Conservation (phyloP, 805 yeast genomes). For the Kodamaea nitidulidarum region DNA sequence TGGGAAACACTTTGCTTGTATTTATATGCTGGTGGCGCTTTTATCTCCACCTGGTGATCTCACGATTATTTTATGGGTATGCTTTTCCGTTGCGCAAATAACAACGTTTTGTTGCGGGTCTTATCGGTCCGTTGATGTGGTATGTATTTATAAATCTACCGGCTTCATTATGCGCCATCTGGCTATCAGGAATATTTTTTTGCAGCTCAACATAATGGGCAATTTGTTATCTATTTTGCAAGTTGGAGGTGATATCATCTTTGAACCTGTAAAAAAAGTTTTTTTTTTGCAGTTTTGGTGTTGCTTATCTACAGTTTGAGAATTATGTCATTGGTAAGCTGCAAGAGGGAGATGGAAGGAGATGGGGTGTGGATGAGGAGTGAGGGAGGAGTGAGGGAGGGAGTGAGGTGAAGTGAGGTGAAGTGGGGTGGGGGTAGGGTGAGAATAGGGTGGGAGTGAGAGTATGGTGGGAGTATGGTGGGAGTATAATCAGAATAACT, state of each 20-base stretch:
- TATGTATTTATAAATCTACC: not conserved
- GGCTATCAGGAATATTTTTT: not conserved
- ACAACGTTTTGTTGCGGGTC: not conserved
- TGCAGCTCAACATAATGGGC: not conserved
- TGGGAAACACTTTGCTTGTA: not conserved
- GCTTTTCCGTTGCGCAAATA: no score
- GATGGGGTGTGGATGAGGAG: no score
- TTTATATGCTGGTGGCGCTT: no score
- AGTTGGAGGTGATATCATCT: slow-evolving; percentile 4
- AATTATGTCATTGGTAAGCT: slow-evolving; percentile 9
- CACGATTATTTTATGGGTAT: no score
- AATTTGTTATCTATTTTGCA: slow-evolving; percentile 3
- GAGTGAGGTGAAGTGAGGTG: no score
- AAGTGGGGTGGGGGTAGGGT: no score
- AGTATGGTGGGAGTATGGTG: no score
- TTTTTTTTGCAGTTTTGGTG: not conserved
- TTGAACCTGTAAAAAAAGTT: slow-evolving; percentile 3
- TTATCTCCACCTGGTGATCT: no score
- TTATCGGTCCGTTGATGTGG: not conserved
- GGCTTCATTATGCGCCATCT: not conserved
- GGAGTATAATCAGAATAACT: no score
- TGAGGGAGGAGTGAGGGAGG: no score
- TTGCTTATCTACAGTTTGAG: slow-evolving; percentile 5
- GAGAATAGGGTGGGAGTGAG: no score
- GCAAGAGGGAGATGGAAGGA: no score